Base-by-base conservation (phyloP, 306 rosid species). In the Pyrus betulifolia region DNA sequence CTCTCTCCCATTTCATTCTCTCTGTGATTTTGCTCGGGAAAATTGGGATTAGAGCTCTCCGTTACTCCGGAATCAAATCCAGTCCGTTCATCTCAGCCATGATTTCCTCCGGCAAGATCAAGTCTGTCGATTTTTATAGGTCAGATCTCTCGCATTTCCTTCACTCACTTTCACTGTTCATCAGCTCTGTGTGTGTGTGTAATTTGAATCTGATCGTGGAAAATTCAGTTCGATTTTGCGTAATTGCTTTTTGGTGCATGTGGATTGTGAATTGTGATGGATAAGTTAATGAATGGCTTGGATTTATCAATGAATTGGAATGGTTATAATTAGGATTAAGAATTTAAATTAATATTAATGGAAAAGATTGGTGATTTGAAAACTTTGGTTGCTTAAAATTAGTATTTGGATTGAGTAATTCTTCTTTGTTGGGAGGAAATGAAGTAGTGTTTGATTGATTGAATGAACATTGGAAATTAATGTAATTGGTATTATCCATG, bases 101-200 rank as follows among this genome's bases (percentile, higher is more conserved):
- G 98, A 19, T 92, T 88, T 88, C 97, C 44, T 14, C 92, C 38
- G 81, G 86, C 83, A 95, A 95, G 87, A 70, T 95, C 92, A 95
- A 92, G 80, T 88, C 98, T 67, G 97, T 95, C 46, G 98, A 95
- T 85, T 95, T 95, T 76, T 95, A 95, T 91, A 88, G 98, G 98
- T 95, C 59, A 23, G 81, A 82, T 86, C 86, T 78, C 81, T 55
- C 49, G 35, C 67, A 67, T 75, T 79, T 85, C 74, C 23, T 59
- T 77, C 6, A 8, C 59, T 69, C 22, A 49, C 42, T 64, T 33
- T 52, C 66, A 62, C 77, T 61, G 28, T 59, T 6, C 54, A 28
- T 45, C 17, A 23, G 49, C 25, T 69, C 30, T 23, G 1, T 57
- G 35, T 69, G 9, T 18, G 11, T 69, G 8, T 18, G 27, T 52